Evolutionary conservation across 108 stramenopile genomes (phyloP).

Genomic region (Poteriospumella lacustris): DNA sequence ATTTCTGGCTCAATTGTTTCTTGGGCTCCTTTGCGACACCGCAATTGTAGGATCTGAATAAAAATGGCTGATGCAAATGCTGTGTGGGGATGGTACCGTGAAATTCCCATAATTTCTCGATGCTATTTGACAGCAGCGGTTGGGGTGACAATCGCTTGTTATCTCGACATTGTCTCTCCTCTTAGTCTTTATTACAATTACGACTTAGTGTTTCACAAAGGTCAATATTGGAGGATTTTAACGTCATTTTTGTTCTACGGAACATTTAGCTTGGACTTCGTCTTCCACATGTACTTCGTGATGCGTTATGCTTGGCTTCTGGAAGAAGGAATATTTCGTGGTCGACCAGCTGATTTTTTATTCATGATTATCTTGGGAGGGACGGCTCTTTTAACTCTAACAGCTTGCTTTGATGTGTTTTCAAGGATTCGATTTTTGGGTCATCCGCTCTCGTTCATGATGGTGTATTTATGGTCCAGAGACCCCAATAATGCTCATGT

Average conservation of each 20-base stretch:
- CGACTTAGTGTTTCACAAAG: conserved; percentile 68
- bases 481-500: conserved; percentile 64
- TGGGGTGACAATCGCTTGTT: conserved; percentile 78
- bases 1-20: too few species aligned
- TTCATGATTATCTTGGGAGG: conserved; percentile 84
- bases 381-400: conserved; percentile 64
- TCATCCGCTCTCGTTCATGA: conserved; percentile 89
- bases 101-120: conserved; percentile 84
- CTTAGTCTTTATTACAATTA: conserved; percentile 26
- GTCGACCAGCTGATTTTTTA: conserved; percentile 81
- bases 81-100: conserved; percentile 73
- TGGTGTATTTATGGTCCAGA: conserved; percentile 90
- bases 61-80: too few species aligned
- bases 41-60: too few species aligned
- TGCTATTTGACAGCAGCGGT: conserved; percentile 91
- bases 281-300: conserved; percentile 99
- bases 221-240: conserved; percentile 89
- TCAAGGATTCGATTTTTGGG: conserved; percentile 73
- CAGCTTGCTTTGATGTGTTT: conserved; percentile 64
- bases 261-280: conserved; percentile 84
- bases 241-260: conserved; percentile 96
- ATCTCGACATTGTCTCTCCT: conserved; percentile 35
- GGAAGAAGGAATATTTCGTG: conserved; percentile 91
- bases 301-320: conserved; percentile 84
- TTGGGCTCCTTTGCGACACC: too few species aligned